Base-by-base conservation (phyloP, 176 grass and related monocot genomes). In the Dactylis glomerata region DNA sequence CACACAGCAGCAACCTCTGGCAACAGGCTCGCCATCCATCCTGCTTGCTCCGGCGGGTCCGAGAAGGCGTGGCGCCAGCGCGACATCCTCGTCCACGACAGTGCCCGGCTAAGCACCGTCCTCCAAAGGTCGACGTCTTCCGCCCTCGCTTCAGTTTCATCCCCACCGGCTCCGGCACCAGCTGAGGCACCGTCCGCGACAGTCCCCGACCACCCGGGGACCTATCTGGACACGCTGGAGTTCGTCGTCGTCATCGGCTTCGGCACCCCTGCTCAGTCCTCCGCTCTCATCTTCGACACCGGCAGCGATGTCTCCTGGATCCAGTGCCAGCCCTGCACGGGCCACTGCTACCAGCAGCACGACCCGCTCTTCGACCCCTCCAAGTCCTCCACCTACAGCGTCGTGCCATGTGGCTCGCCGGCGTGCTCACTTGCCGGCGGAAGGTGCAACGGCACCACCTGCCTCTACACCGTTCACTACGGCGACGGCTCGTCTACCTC, bases 261-360 rank as follows among this genome's bases (percentile, higher is more conserved):
- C 31, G 95, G 95, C 68, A 91, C 88, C 36, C 95, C 95, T 1
- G 40, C 37, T 8, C 78, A 11, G 34, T 36, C 76, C 2, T 76
- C 68, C 22, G 14, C 92, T 0, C n/a, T 94, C 2, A 14, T 45
- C 0, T 81, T 97, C 30, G 94, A 97, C 83, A 97, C 94, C 3
- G 92, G 94, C 19, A 92, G 92, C 79, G 92, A 94, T 36, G 10
- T 97, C 31, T 89, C 94, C 16, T 97, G 94, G 94, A 83, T 94
- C 81, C 94, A 92, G 75, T 97, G 94, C 85, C 58, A 22, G 16
- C 92, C 94, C 0, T 97, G 94, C 86, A 72, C 62, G 1, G 76
- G 49, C 16, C 82, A 75, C 57, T 97, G 95, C 78, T 89, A 92
- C 86, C 14, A 33, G 41, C 95, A 92, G 80, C 50, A 84, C 1